phyloP scores from a whole-genome alignment of 768 basidiomycete species.

The Udeniomyces megalosporus region DNA sequence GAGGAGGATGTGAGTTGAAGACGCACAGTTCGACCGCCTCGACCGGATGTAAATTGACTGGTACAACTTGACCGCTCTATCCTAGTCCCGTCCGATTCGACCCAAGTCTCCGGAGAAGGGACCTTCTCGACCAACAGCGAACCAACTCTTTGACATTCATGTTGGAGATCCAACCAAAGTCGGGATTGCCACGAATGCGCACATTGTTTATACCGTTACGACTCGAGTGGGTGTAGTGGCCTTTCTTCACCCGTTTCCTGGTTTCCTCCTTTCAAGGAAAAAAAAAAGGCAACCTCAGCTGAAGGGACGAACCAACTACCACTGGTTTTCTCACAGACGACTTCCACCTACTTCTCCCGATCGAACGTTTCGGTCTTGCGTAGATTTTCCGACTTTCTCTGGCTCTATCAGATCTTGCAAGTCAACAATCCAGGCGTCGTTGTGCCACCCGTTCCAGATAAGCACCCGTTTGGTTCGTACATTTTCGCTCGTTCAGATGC shows the following conservation, averaged over 20 bases:
- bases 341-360: constrained; percentile 67
- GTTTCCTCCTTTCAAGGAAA: too few relatives aligned
- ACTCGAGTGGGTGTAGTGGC: constrained; percentile 31
- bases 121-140: constrained; percentile 1
- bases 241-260: not conserved
- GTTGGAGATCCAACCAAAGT: constrained; percentile 97
- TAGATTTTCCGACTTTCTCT: constrained; percentile 94
- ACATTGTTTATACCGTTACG: constrained; percentile 92
- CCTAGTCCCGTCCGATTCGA: constrained; percentile 16
- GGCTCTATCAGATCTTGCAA: constrained; percentile 80
- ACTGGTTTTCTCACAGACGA: too few relatives aligned
- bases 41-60: too few relatives aligned
- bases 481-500: not conserved
- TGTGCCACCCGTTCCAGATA: constrained; percentile 91
- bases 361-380: constrained; percentile 79
- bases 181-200: constrained; percentile 84
- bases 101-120: not conserved
- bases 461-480: constrained; percentile 54
- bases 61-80: too few relatives aligned
- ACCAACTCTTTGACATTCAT: constrained; percentile 61
- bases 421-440: constrained; percentile 91
- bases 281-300: too few relatives aligned
- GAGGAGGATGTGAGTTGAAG: constrained; percentile 11
- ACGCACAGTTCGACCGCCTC: too few relatives aligned
- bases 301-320: too few relatives aligned